Base-by-base conservation (phyloP, 257 asterid genomes). In the Solanum sejunctum region DNA sequence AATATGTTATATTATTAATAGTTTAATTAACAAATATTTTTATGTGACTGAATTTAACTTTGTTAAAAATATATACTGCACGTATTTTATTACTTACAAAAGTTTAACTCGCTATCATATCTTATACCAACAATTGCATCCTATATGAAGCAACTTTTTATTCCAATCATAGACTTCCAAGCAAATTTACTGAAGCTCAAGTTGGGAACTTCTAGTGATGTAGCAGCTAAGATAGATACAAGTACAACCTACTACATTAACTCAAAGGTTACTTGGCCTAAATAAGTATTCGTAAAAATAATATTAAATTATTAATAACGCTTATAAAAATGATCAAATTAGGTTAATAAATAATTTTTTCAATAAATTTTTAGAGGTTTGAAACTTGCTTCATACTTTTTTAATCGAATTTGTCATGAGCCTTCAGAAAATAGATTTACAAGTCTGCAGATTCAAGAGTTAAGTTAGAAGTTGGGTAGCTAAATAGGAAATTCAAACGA, bases 191-290 rank as follows among this genome's bases (percentile, higher is more conserved):
- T 52, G 16, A 73, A 52, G 54, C 49, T 52, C 15, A 28, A 78
- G 23, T 52, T 77, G 63, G 47, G 39, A 77, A 16, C 21, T 26
- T 77, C 45, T 77, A 77, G 63, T 51, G 41, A 77, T 77, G 60
- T 78, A 78, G 82, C 64, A 77, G 82, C 82, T 77, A 77, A 77
- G 82, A 26, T 51, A 26, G 26, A 26, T 49, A 75, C 21, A 49
- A 16, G 47, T 77, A 77, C 23, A 77, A 52, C 47, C 63, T 26
- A 23, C 82, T 23, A 8, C 26, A 26, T 26, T n/a, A 5, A 26
- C 43, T 51, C 7, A 32, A 32, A 67, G 16, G 20, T 64, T 64
- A 64, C 71, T 10, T 61, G 6, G 70, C 70, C 18, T 23, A 23
- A n/a, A 21, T 61, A 61, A 63, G 32, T 6, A 23, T 13, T 39